A percentile compares a stretch with the other conserved stretches of the same genome.
These are phyloP conservation scores for Rutstroemia sp. DNA, from an alignment of 2,329 filamentous ascomycete species.

Conservation along the genomic window DNA sequence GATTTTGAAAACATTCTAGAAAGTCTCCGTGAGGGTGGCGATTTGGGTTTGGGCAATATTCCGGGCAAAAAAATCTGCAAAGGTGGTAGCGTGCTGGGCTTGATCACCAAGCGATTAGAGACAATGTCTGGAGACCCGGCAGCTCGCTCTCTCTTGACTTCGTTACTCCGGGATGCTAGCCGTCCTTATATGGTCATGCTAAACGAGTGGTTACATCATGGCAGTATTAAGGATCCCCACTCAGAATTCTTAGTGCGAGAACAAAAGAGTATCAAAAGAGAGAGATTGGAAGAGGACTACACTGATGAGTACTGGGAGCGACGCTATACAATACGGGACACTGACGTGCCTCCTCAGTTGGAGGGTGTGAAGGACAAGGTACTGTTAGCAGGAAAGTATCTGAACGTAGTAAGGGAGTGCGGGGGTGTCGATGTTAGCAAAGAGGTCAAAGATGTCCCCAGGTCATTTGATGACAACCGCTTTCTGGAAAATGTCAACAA, in stretches of 20 bases:
- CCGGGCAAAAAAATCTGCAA: constrained; percentile 89
- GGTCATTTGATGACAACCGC: constrained; percentile 81
- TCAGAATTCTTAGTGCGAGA: constrained; percentile 92
- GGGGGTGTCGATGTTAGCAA: constrained; percentile 92
- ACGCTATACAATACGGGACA: constrained; percentile 86
- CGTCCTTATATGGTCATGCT: constrained; percentile 96
- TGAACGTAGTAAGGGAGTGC: constrained; percentile 96
- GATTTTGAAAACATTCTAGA: constrained; percentile 92
- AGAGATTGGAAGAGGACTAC: constrained; percentile 89
- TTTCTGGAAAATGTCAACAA: constrained; percentile 95
- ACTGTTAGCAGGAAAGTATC: constrained; percentile 88
- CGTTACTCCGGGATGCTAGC: constrained; percentile 78
- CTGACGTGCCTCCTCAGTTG: constrained; percentile 86
- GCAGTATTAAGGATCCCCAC: constrained; percentile 89
- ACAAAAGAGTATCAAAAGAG: constrained; percentile 87
- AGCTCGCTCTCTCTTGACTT: constrained; percentile 72
- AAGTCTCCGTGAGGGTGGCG: constrained; percentile 77
- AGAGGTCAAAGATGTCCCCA: constrained; percentile 78
- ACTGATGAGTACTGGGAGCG: constrained; percentile 99
- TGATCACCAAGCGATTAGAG: constrained; percentile 78
- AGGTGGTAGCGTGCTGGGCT: constrained; percentile 86
- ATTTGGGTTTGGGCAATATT: constrained; percentile 70
- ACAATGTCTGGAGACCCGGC: constrained; percentile 91
- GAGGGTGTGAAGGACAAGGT: constrained; percentile 91
- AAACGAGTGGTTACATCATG: constrained; percentile 97